A percentile compares a stretch with the other conserved stretches of the same genome.
Conservation (phyloP, 2,329 filamentous ascomycete species). For the Trichoderma sp. region DNA sequence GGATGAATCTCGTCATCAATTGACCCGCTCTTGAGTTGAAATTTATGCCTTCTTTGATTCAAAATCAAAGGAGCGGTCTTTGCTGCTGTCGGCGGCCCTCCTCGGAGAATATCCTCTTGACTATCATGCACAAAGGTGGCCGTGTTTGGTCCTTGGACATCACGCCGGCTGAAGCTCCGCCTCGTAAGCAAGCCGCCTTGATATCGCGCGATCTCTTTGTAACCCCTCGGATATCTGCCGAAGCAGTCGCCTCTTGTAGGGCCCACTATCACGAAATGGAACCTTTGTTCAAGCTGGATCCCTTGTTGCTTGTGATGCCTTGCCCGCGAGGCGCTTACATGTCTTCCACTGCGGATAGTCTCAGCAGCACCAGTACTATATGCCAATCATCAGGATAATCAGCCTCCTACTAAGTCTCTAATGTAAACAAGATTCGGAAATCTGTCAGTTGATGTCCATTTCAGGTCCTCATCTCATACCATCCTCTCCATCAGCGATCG, state of each 20-base stretch:
- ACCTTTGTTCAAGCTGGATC: background rate
- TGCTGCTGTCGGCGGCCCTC: no score
- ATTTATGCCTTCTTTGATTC: no score
- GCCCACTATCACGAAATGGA: conserved; percentile 28
- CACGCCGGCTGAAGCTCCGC: background rate
- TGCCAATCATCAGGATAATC: background rate
- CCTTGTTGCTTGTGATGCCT: background rate
- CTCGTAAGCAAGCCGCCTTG: background rate
- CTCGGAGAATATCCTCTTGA: no score
- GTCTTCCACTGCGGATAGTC: background rate
- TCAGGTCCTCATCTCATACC: no score
- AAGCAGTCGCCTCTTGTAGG: background rate
- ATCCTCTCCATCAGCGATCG: background rate
- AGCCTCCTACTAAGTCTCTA: background rate
- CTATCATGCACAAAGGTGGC: background rate
- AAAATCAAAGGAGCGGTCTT: no score
- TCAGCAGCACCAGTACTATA: background rate
- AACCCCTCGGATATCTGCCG: conserved; percentile 23
- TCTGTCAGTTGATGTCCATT: no score
- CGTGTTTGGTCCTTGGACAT: background rate
- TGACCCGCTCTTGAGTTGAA: no score
- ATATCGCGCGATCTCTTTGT: background rate
- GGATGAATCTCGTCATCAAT: no score
- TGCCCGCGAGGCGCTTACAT: background rate
- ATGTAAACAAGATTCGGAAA: background rate